Base-by-base conservation (phyloP, 2,329 filamentous ascomycete genomes). In the Fusarium sp. region DNA sequence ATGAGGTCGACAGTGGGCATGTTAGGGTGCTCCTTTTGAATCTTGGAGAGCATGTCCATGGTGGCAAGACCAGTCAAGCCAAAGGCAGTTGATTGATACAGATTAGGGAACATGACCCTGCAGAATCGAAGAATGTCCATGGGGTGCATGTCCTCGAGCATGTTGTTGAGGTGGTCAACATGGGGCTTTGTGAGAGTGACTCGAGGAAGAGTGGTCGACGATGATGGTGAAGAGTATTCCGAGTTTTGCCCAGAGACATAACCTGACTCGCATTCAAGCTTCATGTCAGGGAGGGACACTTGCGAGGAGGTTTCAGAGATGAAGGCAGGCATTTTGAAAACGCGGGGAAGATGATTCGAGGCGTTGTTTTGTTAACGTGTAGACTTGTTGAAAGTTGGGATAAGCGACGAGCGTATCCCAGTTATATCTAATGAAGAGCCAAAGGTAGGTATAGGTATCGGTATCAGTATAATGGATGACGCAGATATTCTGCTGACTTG, bases 81-180 rank as follows among this genome's bases (percentile, higher is more conserved):
- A 77, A 95, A 95, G 57, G 92, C 92, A 13, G 92, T 95, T 42
- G 92, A 93, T 81, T 96, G 92, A 83, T 89, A 97, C 44, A 98
- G 88, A 77, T 91, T 91, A 75, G 96, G 96, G 75, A 99, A 91
- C 74, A 95, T 91, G 74, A 92, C 90, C 77, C 95, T 92, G 85
- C 91, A 93, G 92, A 97, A 97, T 82, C 90, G 91, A 65, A 99
- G 88, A 74, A 98, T 91, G 70, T 97, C 95, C 86, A 95, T 86
- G 65, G 96, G 93, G 77, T 94, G 89, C 80, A 98, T 92, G 77
- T 90, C 88, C 80, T 96, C 92, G 73, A 99, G 84, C 80, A 97
- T 93, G 69, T 89, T 83, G 85, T 99, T 99, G 79, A 99, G 86
- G 80, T 95, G 95, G 75, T 92, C 91, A 72, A 98, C 85, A 80